phyloP scores from a whole-genome alignment of 1,139 yeast species.

The Yamadazyma atlantica region DNA sequence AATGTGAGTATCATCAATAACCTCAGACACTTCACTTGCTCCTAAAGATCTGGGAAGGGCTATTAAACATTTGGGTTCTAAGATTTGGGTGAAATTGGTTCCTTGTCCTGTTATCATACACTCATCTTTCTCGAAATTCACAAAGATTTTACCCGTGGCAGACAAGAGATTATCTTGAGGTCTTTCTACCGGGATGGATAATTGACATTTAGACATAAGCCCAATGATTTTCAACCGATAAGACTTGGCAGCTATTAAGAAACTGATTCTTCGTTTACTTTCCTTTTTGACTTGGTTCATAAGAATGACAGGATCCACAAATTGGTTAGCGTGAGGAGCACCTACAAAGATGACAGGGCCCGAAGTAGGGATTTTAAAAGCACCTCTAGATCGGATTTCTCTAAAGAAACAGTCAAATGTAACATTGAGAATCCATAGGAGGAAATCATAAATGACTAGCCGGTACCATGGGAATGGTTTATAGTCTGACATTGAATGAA shows the following conservation, averaged over 20 bases:
- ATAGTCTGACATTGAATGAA: constrained; percentile 4
- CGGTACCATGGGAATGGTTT: constrained; percentile 28
- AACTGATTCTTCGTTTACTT: constrained; percentile 70
- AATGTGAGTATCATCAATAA: constrained; percentile 74
- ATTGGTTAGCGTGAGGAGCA: constrained; percentile 97
- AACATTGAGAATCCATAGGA: constrained; percentile 48
- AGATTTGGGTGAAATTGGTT: constrained; percentile 68
- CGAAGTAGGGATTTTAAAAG: constrained; percentile 75
- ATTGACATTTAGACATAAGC: constrained; percentile 67
- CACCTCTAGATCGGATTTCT: constrained; percentile 88
- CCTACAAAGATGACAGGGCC: constrained; percentile 95
- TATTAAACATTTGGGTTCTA: constrained; percentile 65
- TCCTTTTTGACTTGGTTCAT: constrained; percentile 79
- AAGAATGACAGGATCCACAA: constrained; percentile 85
- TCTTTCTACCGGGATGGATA: constrained; percentile 86
- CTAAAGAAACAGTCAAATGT: constrained; percentile 69
- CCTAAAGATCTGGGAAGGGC: constrained; percentile 83
- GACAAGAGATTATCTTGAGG: constrained; percentile 78
- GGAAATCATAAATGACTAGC: constrained; percentile 44
- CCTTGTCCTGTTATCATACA: constrained; percentile 59
- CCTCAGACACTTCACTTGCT: constrained; percentile 65
- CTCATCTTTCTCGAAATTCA: constrained; percentile 47
- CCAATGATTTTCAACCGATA: constrained; percentile 71
- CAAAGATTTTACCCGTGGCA: constrained; percentile 61
- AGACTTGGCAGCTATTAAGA: constrained; percentile 79